Percentiles rank a stretch among this genome's conserved stretches.
Evolutionary conservation across 345 rosid species (phyloP).

Genomic region (Ceriops decandra): DNA sequence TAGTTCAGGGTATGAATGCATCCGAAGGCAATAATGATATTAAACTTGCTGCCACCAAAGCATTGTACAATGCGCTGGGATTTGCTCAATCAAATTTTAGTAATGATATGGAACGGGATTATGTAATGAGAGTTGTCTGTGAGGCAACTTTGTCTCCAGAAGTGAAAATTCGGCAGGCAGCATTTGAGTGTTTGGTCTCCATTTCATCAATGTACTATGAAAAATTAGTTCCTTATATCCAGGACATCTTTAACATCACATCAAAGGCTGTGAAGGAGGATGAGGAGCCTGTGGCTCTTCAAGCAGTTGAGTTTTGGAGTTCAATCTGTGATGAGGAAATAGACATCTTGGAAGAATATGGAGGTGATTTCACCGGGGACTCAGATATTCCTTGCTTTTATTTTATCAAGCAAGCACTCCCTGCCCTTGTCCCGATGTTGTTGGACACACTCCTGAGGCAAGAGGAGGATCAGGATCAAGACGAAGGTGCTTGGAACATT

Average conservation of each 20-base stretch:
- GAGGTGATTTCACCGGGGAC: background rate
- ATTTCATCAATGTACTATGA: slow-evolving; percentile 7
- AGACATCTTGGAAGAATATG: background rate
- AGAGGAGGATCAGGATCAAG: slow-evolving; percentile 6
- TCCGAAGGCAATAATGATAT: background rate
- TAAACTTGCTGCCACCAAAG: slow-evolving; percentile 1
- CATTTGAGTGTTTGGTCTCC: slow-evolving; percentile 11
- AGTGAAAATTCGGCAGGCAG: background rate
- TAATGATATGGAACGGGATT: slow-evolving; percentile 3
- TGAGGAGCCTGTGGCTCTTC: slow-evolving; percentile 8
- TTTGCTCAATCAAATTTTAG: slow-evolving; percentile 7
- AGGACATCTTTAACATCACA: slow-evolving; percentile 4
- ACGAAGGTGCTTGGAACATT: slow-evolving; percentile 5
- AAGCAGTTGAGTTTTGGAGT: slow-evolving; percentile 13
- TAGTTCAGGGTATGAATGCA: slow-evolving; percentile 6
- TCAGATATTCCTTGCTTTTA: slow-evolving; percentile 1
- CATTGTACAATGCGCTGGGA: background rate
- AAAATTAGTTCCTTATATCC: background rate
- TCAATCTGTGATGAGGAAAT: slow-evolving; percentile 5
- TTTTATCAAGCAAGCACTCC: slow-evolving; percentile 6
- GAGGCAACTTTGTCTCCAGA: slow-evolving; percentile 1
- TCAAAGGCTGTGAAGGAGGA: slow-evolving; percentile 4
- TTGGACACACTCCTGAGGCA: slow-evolving; percentile 2
- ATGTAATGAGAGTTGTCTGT: slow-evolving; percentile 1
- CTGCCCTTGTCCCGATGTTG: slow-evolving; percentile 10